Evolutionary conservation across 75 land plant species (phyloP).

Genomic region (Gnetum montanum): DNA sequence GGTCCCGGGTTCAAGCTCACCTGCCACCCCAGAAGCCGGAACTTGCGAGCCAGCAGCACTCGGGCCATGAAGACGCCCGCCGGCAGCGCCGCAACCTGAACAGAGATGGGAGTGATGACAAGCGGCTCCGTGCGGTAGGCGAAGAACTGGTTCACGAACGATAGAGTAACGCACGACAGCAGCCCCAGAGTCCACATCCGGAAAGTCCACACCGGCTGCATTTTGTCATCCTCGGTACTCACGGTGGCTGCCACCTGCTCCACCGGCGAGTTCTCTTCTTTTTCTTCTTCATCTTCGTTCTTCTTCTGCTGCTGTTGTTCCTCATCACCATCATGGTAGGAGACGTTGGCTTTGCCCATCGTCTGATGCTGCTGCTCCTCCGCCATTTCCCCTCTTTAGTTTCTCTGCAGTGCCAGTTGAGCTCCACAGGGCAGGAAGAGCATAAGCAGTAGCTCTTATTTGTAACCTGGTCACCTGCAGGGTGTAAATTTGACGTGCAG

Average conservation of each 20-base stretch:
- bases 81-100: slow-evolving; percentile 59
- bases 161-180: slow-evolving; percentile 45
- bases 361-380: too few relatives aligned
- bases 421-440: too few relatives aligned
- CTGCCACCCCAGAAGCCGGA: background rate
- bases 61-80: slow-evolving; percentile 58
- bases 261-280: slow-evolving; percentile 26
- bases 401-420: too few relatives aligned
- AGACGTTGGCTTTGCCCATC: too few relatives aligned
- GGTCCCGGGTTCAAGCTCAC: slow-evolving; percentile 26
- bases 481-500: too few relatives aligned
- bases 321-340: too few relatives aligned
- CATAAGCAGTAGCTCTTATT: too few relatives aligned
- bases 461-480: too few relatives aligned
- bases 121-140: slow-evolving; percentile 57
- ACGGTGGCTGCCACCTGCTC: slow-evolving; percentile 67
- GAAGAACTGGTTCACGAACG: slow-evolving; percentile 75
- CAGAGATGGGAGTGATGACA: slow-evolving; percentile 41
- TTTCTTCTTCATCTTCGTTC: background rate
- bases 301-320: too few relatives aligned
- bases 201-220: slow-evolving; percentile 68
- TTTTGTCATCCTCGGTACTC: slow-evolving; percentile 41
- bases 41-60: background rate
- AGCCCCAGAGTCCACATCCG: slow-evolving; percentile 72
- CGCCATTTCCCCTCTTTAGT: too few relatives aligned